These are phyloP conservation scores for Emericellopsis terricola DNA, from an alignment of 495 filamentous ascomycete species.

Conservation along the genomic window DNA sequence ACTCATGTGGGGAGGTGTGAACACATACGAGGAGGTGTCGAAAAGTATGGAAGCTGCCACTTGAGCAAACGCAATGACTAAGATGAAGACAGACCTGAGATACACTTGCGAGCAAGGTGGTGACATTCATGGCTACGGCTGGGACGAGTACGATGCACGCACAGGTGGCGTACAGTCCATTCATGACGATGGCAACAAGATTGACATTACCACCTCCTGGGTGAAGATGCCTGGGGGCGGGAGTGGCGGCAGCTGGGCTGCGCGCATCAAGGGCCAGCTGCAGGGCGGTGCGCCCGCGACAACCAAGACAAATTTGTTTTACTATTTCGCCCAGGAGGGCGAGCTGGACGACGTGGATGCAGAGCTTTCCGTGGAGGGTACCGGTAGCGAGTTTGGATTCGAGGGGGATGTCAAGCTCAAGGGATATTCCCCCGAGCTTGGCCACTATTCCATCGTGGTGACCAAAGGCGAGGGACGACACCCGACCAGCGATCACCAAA, in stretches of 20 bases:
- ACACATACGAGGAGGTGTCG: constrained; percentile 62
- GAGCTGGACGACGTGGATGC: constrained; percentile 42
- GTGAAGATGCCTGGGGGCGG: constrained; percentile 81
- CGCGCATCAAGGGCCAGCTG: constrained; percentile 67
- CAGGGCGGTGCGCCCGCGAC: constrained; percentile 41
- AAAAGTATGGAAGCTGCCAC: constrained; percentile 39
- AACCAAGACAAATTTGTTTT: constrained; percentile 60
- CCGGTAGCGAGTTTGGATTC: constrained; percentile 37
- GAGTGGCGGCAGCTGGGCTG: constrained; percentile 84
- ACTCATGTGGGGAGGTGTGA: constrained; percentile 79
- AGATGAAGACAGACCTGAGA: constrained; percentile 44
- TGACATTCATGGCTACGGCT: constrained; percentile 89
- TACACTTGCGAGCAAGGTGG: constrained; percentile 94
- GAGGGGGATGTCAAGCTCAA: constrained; percentile 56
- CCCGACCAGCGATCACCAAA: constrained; percentile 37
- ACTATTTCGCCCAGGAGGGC: constrained; percentile 69
- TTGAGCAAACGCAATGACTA: not conserved
- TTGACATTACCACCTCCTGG: constrained; percentile 85
- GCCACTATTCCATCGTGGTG: constrained; percentile 69
- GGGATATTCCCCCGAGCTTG: constrained; percentile 56
- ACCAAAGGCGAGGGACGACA: constrained; percentile 48
- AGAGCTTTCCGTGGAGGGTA: constrained; percentile 19
- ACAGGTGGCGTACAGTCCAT: constrained; percentile 78
- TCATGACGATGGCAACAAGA: constrained; percentile 66
- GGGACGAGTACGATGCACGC: constrained; percentile 88